Evolutionary conservation across 2,329 filamentous ascomycete species (phyloP).

Genomic region (Talaromyces pinophilus): DNA sequence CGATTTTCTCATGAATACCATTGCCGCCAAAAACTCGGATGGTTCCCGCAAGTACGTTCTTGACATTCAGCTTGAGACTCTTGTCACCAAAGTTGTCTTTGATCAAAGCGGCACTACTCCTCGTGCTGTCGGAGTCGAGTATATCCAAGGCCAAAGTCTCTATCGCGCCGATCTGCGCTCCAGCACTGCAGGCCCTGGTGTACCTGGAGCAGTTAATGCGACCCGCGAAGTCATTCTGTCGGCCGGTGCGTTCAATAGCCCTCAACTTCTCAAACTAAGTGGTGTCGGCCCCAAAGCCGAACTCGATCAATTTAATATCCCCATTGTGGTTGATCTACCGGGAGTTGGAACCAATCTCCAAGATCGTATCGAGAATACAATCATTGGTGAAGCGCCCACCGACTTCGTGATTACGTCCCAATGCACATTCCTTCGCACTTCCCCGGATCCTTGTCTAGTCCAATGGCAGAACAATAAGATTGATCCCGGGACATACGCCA

Average conservation of each 20-base stretch:
- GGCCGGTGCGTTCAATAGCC: conserved; percentile 60
- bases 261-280: conserved; percentile 60
- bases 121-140: conserved; percentile 51
- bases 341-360: conserved; percentile 44
- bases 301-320: conserved; percentile 30
- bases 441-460: conserved; percentile 46
- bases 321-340: conserved; percentile 28
- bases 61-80: conserved; percentile 53
- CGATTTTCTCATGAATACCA: conserved; percentile 56
- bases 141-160: conserved; percentile 47
- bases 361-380: conserved; percentile 41
- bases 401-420: conserved; percentile 37
- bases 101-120: conserved; percentile 41
- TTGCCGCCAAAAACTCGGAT: conserved; percentile 52
- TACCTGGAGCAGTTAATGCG: conserved; percentile 32
- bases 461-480: conserved; percentile 46
- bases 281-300: conserved; percentile 54
- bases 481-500: conserved; percentile 47
- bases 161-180: conserved; percentile 50
- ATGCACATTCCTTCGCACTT: conserved; percentile 32
- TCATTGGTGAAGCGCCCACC: conserved; percentile 47
- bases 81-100: conserved; percentile 50
- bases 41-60: conserved; percentile 58
- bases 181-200: conserved; percentile 25
- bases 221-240: conserved; percentile 59